phyloP scores from a whole-genome alignment of 2,329 filamentous ascomycete species.

The Fusarium algeriense region DNA sequence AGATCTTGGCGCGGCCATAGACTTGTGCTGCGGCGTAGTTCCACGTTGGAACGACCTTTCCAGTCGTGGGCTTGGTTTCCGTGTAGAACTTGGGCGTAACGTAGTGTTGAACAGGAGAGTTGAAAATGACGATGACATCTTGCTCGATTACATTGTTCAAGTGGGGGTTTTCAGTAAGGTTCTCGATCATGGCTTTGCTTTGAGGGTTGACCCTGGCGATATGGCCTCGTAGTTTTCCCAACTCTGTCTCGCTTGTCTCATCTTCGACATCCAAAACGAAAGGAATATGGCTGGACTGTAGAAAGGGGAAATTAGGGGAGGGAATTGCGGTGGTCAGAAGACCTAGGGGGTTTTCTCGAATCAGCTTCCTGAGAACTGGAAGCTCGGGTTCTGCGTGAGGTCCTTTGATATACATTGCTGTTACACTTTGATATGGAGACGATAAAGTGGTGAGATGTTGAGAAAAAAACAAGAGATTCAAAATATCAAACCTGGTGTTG shows the following conservation, averaged over 20 bases:
- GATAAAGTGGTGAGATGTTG: neutral
- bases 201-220: constrained; percentile 74
- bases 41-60: constrained; percentile 78
- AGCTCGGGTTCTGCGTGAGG: constrained; percentile 65
- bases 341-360: constrained; percentile 71
- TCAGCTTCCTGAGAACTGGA: constrained; percentile 64
- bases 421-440: neutral
- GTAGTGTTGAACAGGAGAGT: constrained; percentile 68
- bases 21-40: constrained; percentile 75
- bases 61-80: constrained; percentile 72
- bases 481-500: neutral
- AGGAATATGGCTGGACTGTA: constrained; percentile 72
- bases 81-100: constrained; percentile 77
- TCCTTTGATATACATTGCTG: constrained; percentile 67
- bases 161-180: constrained; percentile 35
- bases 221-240: constrained; percentile 68
- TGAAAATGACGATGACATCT: constrained; percentile 75
- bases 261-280: constrained; percentile 66
- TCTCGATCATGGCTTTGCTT: constrained; percentile 69
- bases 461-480: neutral
- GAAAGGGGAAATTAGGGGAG: constrained; percentile 60
- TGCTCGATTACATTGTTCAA: constrained; percentile 54
- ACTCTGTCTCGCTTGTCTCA: constrained; percentile 55
- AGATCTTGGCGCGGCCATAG: constrained; percentile 69
- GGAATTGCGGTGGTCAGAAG: constrained; percentile 72